Base-by-base conservation (phyloP, 2,329 filamentous ascomycete genomes). In the Epicoccum sorghinum region DNA sequence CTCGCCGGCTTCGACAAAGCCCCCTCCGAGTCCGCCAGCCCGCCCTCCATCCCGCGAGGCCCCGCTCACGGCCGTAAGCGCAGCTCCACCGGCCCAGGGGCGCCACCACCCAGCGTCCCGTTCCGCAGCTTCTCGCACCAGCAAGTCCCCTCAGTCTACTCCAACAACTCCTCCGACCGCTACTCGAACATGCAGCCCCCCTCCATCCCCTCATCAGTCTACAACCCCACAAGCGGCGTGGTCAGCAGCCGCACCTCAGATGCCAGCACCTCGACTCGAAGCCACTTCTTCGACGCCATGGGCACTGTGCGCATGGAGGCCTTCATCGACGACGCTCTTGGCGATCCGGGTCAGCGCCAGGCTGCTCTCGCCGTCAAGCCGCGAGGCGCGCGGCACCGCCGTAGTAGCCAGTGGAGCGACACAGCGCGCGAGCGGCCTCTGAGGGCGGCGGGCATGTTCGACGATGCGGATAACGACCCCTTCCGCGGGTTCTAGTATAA, bases 221-320 rank as follows among this genome's bases (percentile, higher is more conserved):
- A 75, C 59, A 80, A 77, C 48, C 67, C 70, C 6, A 64, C 67
- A 22, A 71, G 69, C 33, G 70, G 67, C 33, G 62, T 70, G 13
- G 69, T 78, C 75, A 86, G 76, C 55, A 74, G 69, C 77, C 85
- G 73, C 64, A 84, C 78, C 1, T 82, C 80, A 0, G 80, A 81
- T 52, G 76, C 78, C 9, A 82, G 79, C 60, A 79, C 74, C 2
- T 77, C 78, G 2, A 70, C 84, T 59, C 59, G 78, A 69, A 46
- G 74, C 52, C 83, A 84, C 72, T 93, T 95, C 77, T 95, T 95
- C 68, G 92, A 96, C 65, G 89, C 89, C 24, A 72, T 96, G 53
- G 92, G 93, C 1, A 98, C 93, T 2, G 86, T 98, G 41, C 86
- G 95, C 25, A 98, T 99, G 93, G 93, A 98, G 74, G 95, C 95